Conservation (phyloP, 1,284 basidiomycete genomes). For the Pseudozyma tsukubaensis region DNA sequence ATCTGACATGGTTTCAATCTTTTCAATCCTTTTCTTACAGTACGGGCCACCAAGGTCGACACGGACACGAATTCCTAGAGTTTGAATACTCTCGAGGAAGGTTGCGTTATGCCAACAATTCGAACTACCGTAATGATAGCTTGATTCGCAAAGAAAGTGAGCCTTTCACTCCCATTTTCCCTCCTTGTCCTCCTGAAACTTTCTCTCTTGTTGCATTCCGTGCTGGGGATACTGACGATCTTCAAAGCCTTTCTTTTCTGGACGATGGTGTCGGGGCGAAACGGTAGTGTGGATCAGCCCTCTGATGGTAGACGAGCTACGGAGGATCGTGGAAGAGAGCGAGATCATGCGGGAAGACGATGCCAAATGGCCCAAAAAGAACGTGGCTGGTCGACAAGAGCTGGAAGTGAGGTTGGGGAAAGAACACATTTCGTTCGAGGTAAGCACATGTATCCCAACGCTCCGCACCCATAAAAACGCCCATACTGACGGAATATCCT, state of each 20-base stretch:
- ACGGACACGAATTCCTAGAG: constrained; percentile 80
- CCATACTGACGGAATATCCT: background rate
- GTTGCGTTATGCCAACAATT: constrained; percentile 98
- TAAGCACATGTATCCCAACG: no score
- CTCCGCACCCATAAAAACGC: no score
- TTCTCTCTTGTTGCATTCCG: background rate
- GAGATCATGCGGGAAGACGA: constrained; percentile 99
- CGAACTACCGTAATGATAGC: constrained; percentile 97
- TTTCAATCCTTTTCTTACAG: constrained; percentile 22
- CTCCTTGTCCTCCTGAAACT: background rate
- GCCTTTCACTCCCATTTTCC: constrained; percentile 59
- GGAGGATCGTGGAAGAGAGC: constrained; percentile 91
- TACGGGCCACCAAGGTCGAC: constrained; percentile 65
- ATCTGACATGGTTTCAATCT: background rate
- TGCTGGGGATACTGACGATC: background rate
- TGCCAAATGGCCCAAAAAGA: constrained; percentile 97
- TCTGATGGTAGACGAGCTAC: constrained; percentile 89
- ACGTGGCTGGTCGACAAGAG: constrained; percentile 97
- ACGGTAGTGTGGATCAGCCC: constrained; percentile 90
- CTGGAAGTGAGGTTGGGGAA: constrained; percentile 92
- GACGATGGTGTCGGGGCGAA: no score
- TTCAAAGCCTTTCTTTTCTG: background rate
- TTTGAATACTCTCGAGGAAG: constrained; percentile 97
- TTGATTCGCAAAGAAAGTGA: constrained; percentile 97
- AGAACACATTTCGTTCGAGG: constrained; percentile 97